These are phyloP conservation scores for Penicillium canescens DNA, from an alignment of 495 filamentous ascomycete species.

Conservation along the genomic window DNA sequence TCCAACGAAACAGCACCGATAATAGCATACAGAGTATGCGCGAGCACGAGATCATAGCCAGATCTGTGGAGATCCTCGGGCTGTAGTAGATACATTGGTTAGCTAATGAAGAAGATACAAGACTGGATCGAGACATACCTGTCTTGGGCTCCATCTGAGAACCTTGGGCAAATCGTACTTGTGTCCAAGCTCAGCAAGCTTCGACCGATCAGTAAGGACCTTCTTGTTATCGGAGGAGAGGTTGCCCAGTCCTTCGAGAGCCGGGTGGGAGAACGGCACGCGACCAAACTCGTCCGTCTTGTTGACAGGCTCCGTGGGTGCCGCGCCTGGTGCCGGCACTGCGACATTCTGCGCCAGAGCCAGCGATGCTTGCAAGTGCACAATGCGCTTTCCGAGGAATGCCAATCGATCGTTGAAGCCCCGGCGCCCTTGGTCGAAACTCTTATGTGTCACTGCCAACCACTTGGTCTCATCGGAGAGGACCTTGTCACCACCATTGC, in stretches of 20 bases:
- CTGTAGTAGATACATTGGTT: conserved; percentile 43
- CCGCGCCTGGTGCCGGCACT: conserved; percentile 10
- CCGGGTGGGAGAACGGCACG: conserved; percentile 69
- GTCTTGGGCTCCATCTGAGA: conserved; percentile 81
- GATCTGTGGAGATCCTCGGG: conserved; percentile 67
- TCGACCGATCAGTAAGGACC: conserved; percentile 54
- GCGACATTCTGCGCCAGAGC: conserved; percentile 58
- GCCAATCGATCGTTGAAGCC: conserved; percentile 92
- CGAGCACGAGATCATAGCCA: conserved; percentile 69
- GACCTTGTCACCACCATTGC: conserved; percentile 64
- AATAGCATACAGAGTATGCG: conserved; percentile 79
- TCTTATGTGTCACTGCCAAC: conserved; percentile 97
- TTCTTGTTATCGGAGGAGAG: conserved; percentile 58
- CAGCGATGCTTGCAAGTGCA: conserved; percentile 75
- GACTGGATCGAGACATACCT: conserved; percentile 45
- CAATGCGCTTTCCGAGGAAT: conserved; percentile 81
- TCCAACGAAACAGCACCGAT: conserved; percentile 85
- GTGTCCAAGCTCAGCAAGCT: conserved; percentile 64
- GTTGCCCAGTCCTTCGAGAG: conserved; percentile 69
- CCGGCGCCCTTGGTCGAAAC: conserved; percentile 91
- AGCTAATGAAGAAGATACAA: conserved; percentile 2
- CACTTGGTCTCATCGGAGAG: conserved; percentile 92
- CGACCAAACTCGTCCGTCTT: conserved; percentile 47
- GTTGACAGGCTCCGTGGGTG: conserved; percentile 5
- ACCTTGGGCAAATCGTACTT: conserved; percentile 71